Evolutionary conservation across 2,329 filamentous ascomycete genomes (phyloP).

Genomic region (Nothopassalora personata): DNA sequence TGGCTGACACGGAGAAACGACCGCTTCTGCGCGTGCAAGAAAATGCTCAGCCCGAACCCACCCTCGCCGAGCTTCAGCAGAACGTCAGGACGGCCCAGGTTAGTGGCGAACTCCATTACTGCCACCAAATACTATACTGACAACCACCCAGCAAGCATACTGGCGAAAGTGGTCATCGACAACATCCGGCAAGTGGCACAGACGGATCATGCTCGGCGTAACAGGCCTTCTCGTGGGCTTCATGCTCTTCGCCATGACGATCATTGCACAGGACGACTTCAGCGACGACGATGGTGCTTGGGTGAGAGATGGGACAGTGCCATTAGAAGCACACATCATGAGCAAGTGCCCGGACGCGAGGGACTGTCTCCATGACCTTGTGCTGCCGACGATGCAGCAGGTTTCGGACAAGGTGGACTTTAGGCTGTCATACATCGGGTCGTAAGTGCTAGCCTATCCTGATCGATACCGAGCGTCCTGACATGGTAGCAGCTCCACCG

Average conservation of each 20-base stretch:
- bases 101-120: not conserved
- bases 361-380: constrained; percentile 72
- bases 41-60: constrained; percentile 14
- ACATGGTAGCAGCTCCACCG: constrained; percentile 47
- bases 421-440: constrained; percentile 73
- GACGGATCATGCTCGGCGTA: constrained; percentile 29
- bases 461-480: not conserved
- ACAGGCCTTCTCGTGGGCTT: constrained; percentile 26
- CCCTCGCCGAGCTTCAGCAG: constrained; percentile 28
- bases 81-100: constrained; percentile 26
- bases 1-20: constrained; percentile 25
- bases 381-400: constrained; percentile 81
- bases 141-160: constrained; percentile 25
- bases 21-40: constrained; percentile 17
- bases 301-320: constrained; percentile 47
- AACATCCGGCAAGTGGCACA: constrained; percentile 29
- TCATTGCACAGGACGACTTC: constrained; percentile 24
- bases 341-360: constrained; percentile 85
- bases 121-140: not conserved
- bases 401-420: constrained; percentile 84
- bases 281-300: constrained; percentile 23
- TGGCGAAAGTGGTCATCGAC: constrained; percentile 30
- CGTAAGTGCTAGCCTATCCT: constrained; percentile 43
- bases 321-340: constrained; percentile 93
- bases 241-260: constrained; percentile 23